phyloP scores from a whole-genome alignment of 768 basidiomycete species.

The Tricholoma terreum region DNA sequence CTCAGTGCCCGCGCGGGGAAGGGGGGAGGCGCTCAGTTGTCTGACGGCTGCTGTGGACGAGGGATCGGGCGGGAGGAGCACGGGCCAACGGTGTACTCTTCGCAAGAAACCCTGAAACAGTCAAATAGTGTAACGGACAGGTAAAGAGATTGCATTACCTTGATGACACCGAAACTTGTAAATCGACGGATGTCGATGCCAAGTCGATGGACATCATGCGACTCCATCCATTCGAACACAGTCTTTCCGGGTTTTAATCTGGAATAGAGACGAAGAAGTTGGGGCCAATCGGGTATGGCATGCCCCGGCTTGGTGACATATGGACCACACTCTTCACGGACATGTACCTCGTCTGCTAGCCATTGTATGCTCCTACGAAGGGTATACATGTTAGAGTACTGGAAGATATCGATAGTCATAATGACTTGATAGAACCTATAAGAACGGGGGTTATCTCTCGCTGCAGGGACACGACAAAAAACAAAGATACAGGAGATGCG shows the following conservation, averaged over 20 bases:
- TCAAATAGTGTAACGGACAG: slow-evolving; percentile 1
- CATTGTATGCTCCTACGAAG: slow-evolving; percentile 82
- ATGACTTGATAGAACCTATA: slow-evolving; percentile 91
- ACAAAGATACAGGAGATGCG: slow-evolving; percentile 78
- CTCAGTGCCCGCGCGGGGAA: slow-evolving; percentile 34
- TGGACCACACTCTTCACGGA: slow-evolving; percentile 86
- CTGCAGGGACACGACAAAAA: neutral
- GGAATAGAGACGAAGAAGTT: slow-evolving; percentile 83
- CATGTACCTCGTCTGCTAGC: slow-evolving; percentile 81
- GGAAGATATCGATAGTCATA: slow-evolving; percentile 96
- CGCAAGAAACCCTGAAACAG: slow-evolving; percentile 76
- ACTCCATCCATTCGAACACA: slow-evolving; percentile 85
- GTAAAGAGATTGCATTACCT: slow-evolving; percentile 44
- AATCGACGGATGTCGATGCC: slow-evolving; percentile 94
- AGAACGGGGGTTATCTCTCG: slow-evolving; percentile 4
- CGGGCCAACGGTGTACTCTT: slow-evolving; percentile 90
- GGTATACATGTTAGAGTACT: slow-evolving; percentile 97
- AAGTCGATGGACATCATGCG: slow-evolving; percentile 60
- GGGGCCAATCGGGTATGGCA: slow-evolving; percentile 79
- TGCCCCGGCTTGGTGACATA: slow-evolving; percentile 81
- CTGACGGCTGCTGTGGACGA: slow-evolving; percentile 18
- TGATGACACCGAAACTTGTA: slow-evolving; percentile 95
- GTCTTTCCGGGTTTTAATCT: slow-evolving; percentile 80
- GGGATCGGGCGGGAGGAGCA: slow-evolving; percentile 51
- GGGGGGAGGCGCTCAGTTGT: slow-evolving; percentile 9